Percentiles rank a stretch among this genome's conserved stretches.
These are phyloP conservation scores for Blastobotrys proliferans DNA, from an alignment of 1,139 yeast species.

Conservation along the genomic window DNA sequence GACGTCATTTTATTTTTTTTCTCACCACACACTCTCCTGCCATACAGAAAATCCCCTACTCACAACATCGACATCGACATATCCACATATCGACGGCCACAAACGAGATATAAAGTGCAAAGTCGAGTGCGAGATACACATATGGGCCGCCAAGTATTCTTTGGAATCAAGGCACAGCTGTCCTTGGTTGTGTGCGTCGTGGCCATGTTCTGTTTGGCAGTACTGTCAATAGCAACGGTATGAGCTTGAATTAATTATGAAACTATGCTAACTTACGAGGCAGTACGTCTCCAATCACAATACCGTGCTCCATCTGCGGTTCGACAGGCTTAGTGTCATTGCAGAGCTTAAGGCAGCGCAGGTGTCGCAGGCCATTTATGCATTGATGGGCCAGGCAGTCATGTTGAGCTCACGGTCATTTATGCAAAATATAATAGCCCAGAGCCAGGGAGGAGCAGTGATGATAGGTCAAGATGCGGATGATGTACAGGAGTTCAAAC, in stretches of 20 bases:
- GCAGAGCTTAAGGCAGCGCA: constrained; percentile 81
- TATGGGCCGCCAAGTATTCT: constrained; percentile 14
- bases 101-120: too few relatives aligned
- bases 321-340: constrained; percentile 69
- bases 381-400: constrained; percentile 56
- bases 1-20: background rate
- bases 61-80: too few relatives aligned
- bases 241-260: constrained; percentile 11
- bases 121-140: too few relatives aligned
- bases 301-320: constrained; percentile 58
- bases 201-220: constrained; percentile 64
- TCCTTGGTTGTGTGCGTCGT: constrained; percentile 68
- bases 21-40: too few relatives aligned
- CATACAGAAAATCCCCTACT: too few relatives aligned
- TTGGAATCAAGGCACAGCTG: constrained; percentile 52
- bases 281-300: constrained; percentile 51
- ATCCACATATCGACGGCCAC: constrained; percentile 1
- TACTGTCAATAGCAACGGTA: constrained; percentile 68
- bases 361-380: constrained; percentile 61
- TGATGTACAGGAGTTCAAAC: constrained; percentile 20
- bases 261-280: background rate
- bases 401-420: constrained; percentile 28
- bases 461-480: background rate
- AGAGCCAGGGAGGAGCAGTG: constrained; percentile 22
- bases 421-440: constrained; percentile 28